Percentiles rank a stretch among this genome's conserved stretches.
These are phyloP conservation scores for Kurtzmaniella quercitrusa DNA, from an alignment of 1,139 yeast species.

Conservation along the genomic window DNA sequence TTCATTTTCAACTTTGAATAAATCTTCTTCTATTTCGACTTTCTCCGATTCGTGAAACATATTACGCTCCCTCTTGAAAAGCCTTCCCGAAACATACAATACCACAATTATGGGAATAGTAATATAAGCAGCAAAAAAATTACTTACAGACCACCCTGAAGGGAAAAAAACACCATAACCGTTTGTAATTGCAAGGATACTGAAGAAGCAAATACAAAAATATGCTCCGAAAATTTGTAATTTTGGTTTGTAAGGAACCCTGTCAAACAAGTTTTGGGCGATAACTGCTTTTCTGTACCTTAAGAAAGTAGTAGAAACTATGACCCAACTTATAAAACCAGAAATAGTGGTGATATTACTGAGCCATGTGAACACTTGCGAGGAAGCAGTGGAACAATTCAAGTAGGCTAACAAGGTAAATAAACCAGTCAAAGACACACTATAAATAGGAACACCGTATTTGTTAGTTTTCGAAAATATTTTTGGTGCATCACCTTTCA, in stretches of 20 bases:
- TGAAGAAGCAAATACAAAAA: slow-evolving; percentile 38
- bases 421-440: slow-evolving; percentile 36
- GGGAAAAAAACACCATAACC: slow-evolving; percentile 51
- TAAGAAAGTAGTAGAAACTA: slow-evolving; percentile 33
- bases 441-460: slow-evolving; percentile 51
- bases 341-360: slow-evolving; percentile 38
- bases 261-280: slow-evolving; percentile 28
- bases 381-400: slow-evolving; percentile 31
- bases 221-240: slow-evolving; percentile 44
- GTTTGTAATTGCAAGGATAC: slow-evolving; percentile 42
- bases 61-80: background rate
- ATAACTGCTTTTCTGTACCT: slow-evolving; percentile 43
- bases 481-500: slow-evolving; percentile 58
- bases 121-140: slow-evolving; percentile 55
- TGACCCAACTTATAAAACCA: slow-evolving; percentile 42
- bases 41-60: background rate
- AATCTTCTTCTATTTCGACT: background rate
- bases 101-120: slow-evolving; percentile 24
- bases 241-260: slow-evolving; percentile 39
- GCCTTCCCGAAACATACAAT: slow-evolving; percentile 4
- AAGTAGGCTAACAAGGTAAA: slow-evolving; percentile 39
- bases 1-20: background rate
- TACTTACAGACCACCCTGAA: slow-evolving; percentile 35
- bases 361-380: slow-evolving; percentile 36
- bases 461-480: slow-evolving; percentile 51